Conservation (phyloP, 306 rosid genomes). For the Glycine soja region DNA sequence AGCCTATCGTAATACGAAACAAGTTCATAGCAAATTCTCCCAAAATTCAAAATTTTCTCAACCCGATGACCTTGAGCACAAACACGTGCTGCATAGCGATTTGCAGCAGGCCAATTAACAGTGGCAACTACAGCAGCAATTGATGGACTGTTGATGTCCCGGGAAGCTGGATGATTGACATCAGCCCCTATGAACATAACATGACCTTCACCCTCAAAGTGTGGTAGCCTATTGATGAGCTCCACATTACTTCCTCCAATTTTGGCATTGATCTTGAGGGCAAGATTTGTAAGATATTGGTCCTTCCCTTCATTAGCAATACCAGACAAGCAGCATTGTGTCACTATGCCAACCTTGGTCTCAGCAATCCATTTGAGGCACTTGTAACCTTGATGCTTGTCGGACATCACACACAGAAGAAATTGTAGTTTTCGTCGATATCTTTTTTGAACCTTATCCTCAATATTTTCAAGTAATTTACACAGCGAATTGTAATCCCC, state of each 20-base stretch:
- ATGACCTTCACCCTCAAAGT: constrained; percentile 53
- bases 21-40: constrained; percentile 66
- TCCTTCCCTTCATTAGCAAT: constrained; percentile 53
- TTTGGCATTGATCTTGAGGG: constrained; percentile 82
- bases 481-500: constrained; percentile 33
- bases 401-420: constrained; percentile 73
- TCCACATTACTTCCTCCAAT: constrained; percentile 89
- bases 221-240: constrained; percentile 55
- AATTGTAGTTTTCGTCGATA: constrained; percentile 52
- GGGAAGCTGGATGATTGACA: constrained; percentile 76
- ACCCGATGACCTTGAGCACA: constrained; percentile 55
- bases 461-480: constrained; percentile 51
- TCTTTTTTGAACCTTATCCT: background rate
- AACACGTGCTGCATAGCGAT: constrained; percentile 77
- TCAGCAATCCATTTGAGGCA: constrained; percentile 76
- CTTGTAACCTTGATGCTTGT: constrained; percentile 65
- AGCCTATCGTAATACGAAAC: constrained; percentile 48
- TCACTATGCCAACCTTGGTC: constrained; percentile 76
- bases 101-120: constrained; percentile 81
- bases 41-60: constrained; percentile 65
- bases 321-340: constrained; percentile 75
- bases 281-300: constrained; percentile 73
- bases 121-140: constrained; percentile 81
- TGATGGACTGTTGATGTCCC: constrained; percentile 62
- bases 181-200: constrained; percentile 92